Evolutionary conservation across 2,329 filamentous ascomycete species (phyloP), one percentile per base, ranked within the genome.

Genomic region (Bipolaris victoriae): DNA sequence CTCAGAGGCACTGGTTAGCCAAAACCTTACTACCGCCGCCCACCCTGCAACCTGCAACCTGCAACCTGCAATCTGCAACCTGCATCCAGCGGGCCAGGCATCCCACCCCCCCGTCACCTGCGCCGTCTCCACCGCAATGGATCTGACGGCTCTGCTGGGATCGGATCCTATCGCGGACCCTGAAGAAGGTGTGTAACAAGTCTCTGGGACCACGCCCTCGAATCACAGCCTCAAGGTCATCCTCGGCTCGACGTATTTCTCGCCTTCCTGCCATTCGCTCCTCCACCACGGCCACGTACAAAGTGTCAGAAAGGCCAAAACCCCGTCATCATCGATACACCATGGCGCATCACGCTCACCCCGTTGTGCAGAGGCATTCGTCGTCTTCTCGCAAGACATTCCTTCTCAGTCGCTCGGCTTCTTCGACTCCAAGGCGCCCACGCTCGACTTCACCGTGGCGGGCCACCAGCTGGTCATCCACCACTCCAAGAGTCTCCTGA

Each of bases 401-500:
- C 87, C 90, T 0, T 90, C 89, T 11, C 87, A 65, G 57, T 69
- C 66, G 15, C 65, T 98, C 9, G 95, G 94, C 70, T 95, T 97
- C 77, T 79, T 98, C 62, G 89, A 97, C 74, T 81, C 90, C 15
- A 86, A 84, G 62, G 87, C 90, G 9, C 74, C 83, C 1, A 77
- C 80, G 1, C 75, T 97, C 35, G 85, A 91, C 11, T 73, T 97
- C 57, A 83, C 83, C 33, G 83, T 98, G 59, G 86, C 81, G 52
- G 87, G 83, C 53, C 83, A 82, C 50, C 90, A 96, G 70, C 86
- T 92, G 57, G 85, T 84, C 33, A 89, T 98, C 66, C 84, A 88
- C 60, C 95, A 98, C 76, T 96, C 92, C 1, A 94, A 92, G 0
- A 86, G 87, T 9, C 82, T 98, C 9, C 83, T 99, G 36, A 88